Percentiles rank a stretch among this genome's conserved stretches.
Evolutionary conservation across 2,329 filamentous ascomycete genomes (phyloP).

Genomic region (Bipolaris bicolor): DNA sequence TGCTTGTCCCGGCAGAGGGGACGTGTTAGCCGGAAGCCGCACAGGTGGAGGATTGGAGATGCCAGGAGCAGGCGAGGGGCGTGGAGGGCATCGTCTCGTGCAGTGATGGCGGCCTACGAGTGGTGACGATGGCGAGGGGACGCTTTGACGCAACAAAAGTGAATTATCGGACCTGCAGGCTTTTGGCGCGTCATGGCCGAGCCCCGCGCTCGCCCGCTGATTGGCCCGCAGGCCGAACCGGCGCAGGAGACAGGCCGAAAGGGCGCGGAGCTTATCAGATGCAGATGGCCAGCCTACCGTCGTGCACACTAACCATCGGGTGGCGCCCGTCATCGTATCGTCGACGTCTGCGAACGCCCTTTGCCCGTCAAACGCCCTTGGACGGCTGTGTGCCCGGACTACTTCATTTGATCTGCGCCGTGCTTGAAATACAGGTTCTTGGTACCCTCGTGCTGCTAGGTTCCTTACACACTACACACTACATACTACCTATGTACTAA

Average conservation of each 20-base stretch:
- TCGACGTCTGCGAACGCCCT: slow-evolving; percentile 12
- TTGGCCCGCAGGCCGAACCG: slow-evolving; percentile 5
- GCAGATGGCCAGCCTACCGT: slow-evolving; percentile 7
- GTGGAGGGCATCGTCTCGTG: slow-evolving; percentile 38
- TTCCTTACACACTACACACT: slow-evolving; percentile 2
- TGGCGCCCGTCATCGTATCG: slow-evolving; percentile 17
- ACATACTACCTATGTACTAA: not conserved
- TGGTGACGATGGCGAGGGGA: slow-evolving; percentile 33
- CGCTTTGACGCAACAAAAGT: slow-evolving; percentile 22
- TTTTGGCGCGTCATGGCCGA: slow-evolving; percentile 24
- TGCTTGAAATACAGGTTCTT: slow-evolving; percentile 29
- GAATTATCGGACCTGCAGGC: slow-evolving; percentile 16
- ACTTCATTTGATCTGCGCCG: slow-evolving; percentile 11
- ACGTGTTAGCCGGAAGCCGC: slow-evolving; percentile 41
- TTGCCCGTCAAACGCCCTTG: slow-evolving; percentile 7
- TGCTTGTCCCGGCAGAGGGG: slow-evolving; percentile 6
- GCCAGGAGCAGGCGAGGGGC: slow-evolving; percentile 30
- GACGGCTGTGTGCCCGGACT: slow-evolving; percentile 2
- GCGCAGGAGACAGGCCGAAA: not conserved
- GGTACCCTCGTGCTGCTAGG: slow-evolving; percentile 19
- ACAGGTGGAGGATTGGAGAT: slow-evolving; percentile 31
- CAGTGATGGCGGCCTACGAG: slow-evolving; percentile 13
- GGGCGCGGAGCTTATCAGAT: slow-evolving; percentile 34
- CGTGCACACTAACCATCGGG: slow-evolving; percentile 6
- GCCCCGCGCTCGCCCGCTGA: slow-evolving; percentile 8